These are phyloP conservation scores for Urostyla sp. DNA, from an alignment of 73 alveolate species.

Conservation along the genomic window DNA sequence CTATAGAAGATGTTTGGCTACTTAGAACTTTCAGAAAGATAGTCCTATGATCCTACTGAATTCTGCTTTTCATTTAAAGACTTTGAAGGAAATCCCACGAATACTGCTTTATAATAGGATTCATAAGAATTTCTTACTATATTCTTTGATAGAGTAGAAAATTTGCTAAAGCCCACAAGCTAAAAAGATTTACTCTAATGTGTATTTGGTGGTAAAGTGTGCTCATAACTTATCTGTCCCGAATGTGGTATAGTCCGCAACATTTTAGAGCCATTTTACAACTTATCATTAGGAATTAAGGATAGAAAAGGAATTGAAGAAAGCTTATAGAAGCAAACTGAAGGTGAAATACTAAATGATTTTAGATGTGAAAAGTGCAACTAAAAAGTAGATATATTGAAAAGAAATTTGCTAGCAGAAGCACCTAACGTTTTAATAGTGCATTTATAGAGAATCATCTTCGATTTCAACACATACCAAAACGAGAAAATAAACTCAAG, in stretches of 20 bases:
- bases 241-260: slow-evolving; percentile 85
- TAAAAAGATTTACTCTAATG: slow-evolving; percentile 87
- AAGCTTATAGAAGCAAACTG: slow-evolving; percentile 86
- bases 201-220: slow-evolving; percentile 96
- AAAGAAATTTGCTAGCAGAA: slow-evolving; percentile 85
- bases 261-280: slow-evolving; percentile 89
- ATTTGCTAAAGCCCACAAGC: slow-evolving; percentile 85
- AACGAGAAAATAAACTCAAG: slow-evolving; percentile 94
- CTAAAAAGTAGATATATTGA: slow-evolving; percentile 88
- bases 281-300: slow-evolving; percentile 91
- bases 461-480: slow-evolving; percentile 93
- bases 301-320: slow-evolving; percentile 89
- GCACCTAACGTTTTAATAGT: slow-evolving; percentile 96
- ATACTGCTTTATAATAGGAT: slow-evolving; percentile 93
- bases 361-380: slow-evolving; percentile 95
- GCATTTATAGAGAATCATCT: slow-evolving; percentile 94
- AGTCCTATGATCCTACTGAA: slow-evolving; percentile 93
- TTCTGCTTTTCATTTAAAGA: slow-evolving; percentile 96
- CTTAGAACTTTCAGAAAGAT: slow-evolving; percentile 91
- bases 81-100: slow-evolving; percentile 97
- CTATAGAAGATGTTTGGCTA: slow-evolving; percentile 92
- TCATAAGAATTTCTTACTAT: slow-evolving; percentile 96
- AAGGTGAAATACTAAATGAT: slow-evolving; percentile 92
- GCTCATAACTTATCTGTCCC: slow-evolving; percentile 88
- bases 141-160: slow-evolving; percentile 96